A percentile compares a stretch with the other conserved stretches of the same genome.
Conservation (phyloP, 441 rosid genomes). For the Erodium chrysanthum region DNA sequence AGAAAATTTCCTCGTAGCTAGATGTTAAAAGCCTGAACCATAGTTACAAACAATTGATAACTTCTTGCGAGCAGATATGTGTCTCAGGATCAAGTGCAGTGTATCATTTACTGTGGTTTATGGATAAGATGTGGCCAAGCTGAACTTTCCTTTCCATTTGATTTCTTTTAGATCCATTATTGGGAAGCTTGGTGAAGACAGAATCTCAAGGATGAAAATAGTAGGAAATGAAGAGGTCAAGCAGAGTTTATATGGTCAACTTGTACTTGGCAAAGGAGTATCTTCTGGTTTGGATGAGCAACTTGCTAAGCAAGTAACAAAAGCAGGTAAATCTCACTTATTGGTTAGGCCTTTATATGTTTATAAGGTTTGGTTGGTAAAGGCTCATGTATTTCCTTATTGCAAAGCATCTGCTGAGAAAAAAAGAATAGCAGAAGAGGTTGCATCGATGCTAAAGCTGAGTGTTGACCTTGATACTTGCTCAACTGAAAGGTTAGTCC, state of each 20-base stretch:
- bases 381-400: constrained; percentile 20
- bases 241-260: constrained; percentile 69
- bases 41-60: not conserved
- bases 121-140: constrained; percentile 4
- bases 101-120: not conserved
- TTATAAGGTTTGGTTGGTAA: too few relatives aligned
- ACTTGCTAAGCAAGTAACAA: constrained; percentile 61
- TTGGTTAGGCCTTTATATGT: constrained; percentile 7
- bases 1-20: not conserved
- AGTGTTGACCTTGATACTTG: constrained; percentile 66
- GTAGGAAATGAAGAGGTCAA: constrained; percentile 56
- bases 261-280: constrained; percentile 50
- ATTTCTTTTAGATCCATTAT: constrained; percentile 46
- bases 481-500: constrained; percentile 58
- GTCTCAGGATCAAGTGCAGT: not conserved
- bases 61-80: not conserved
- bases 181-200: constrained; percentile 67
- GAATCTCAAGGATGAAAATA: constrained; percentile 48
- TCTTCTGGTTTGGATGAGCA: constrained; percentile 57
- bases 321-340: constrained; percentile 45
- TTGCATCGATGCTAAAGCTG: constrained; percentile 76
- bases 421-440: constrained; percentile 77
- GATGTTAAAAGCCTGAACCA: not conserved
- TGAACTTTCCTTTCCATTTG: constrained; percentile 11
- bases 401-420: constrained; percentile 70